A percentile compares a stretch with the other conserved stretches of the same genome.
Conservation (phyloP, 2,329 filamentous ascomycete genomes). For the Arthroderma uncinatum region DNA sequence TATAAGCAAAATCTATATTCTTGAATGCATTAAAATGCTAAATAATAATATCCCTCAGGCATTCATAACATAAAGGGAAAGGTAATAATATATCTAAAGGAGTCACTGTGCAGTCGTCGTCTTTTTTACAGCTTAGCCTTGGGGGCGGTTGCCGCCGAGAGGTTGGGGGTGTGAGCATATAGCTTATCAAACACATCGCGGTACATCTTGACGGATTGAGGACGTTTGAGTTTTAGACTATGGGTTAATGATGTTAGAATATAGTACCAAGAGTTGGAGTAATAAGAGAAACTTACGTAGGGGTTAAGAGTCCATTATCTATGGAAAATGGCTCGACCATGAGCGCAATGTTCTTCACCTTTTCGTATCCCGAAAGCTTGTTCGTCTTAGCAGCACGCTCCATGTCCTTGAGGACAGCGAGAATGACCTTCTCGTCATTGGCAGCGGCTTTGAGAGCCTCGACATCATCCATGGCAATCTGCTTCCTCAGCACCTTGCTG, state of each 20-base stretch:
- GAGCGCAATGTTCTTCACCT: constrained; percentile 61
- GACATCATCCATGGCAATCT: constrained; percentile 53
- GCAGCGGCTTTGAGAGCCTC: constrained; percentile 56
- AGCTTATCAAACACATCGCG: constrained; percentile 48
- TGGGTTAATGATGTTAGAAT: constrained; percentile 5
- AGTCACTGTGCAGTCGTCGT: not conserved
- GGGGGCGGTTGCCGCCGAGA: constrained; percentile 22
- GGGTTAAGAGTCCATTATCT: constrained; percentile 67
- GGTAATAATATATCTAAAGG: not conserved
- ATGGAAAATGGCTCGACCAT: constrained; percentile 83
- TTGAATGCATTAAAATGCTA: not conserved
- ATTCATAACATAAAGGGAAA: not conserved
- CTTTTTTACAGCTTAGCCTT: constrained; percentile 31
- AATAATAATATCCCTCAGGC: not conserved
- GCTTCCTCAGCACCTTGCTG: constrained; percentile 60
- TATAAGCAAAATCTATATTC: not conserved
- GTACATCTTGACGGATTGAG: constrained; percentile 54
- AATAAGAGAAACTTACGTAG: constrained; percentile 31
- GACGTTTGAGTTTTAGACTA: constrained; percentile 61
- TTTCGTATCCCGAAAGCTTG: constrained; percentile 89
- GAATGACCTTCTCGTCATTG: constrained; percentile 57
- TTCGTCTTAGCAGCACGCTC: constrained; percentile 66
- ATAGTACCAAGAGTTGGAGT: not conserved
- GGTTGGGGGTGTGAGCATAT: constrained; percentile 45
- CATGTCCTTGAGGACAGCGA: constrained; percentile 66